Conservation (phyloP, 2,329 filamentous ascomycete genomes). For the Paecilomyces dactylethromorphus region DNA sequence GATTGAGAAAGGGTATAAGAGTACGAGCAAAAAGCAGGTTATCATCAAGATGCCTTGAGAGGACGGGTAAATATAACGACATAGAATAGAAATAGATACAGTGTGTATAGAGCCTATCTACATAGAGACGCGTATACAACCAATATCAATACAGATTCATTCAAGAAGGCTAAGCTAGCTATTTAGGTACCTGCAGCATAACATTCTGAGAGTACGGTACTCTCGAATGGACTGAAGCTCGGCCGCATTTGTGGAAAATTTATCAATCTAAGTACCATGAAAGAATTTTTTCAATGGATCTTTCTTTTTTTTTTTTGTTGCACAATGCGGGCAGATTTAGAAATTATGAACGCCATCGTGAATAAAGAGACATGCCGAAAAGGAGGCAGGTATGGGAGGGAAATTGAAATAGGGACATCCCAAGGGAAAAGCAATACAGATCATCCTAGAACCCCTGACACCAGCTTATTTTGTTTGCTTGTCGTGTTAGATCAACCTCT, state of each 20-base stretch:
- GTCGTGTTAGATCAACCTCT: neutral
- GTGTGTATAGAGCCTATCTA: neutral
- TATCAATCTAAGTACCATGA: neutral
- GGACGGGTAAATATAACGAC: neutral
- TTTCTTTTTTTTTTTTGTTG: too few relatives aligned
- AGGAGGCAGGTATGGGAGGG: neutral
- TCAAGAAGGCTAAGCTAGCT: neutral
- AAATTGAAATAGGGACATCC: neutral
- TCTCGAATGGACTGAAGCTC: neutral
- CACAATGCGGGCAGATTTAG: neutral
- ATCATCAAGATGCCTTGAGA: neutral
- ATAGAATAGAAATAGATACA: neutral
- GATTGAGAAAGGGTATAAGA: slow-evolving; percentile 2
- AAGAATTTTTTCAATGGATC: neutral
- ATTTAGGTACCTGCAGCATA: neutral
- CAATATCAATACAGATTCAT: neutral
- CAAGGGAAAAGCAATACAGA: neutral
- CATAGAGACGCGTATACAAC: neutral
- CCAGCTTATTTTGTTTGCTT: neutral
- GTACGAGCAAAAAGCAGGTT: neutral
- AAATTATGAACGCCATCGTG: neutral
- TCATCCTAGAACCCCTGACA: neutral
- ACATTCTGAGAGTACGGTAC: neutral
- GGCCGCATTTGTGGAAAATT: neutral
- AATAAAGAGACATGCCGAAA: neutral